Conservation (phyloP, 2,329 filamentous ascomycete species). For the Pseudogymnoascus sp. region DNA sequence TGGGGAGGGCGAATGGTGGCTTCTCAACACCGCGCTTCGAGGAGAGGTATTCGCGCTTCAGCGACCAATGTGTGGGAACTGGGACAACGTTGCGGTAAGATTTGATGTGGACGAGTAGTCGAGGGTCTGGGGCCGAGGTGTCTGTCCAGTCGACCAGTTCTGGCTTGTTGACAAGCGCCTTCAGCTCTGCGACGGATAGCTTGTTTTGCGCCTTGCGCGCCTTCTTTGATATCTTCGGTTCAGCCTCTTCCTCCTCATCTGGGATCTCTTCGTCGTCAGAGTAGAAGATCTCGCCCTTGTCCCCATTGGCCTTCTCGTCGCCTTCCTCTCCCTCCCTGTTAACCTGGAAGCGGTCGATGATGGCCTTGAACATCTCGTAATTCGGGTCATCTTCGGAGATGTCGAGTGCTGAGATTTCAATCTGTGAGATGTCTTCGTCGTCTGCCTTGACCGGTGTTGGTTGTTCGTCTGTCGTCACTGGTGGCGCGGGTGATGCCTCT, state of each 20-base stretch:
- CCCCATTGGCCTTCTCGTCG: slow-evolving; percentile 57
- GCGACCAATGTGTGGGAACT: slow-evolving; percentile 85
- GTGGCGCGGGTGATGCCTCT: slow-evolving; percentile 18
- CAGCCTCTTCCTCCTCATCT: slow-evolving; percentile 68
- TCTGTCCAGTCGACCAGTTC: slow-evolving; percentile 98
- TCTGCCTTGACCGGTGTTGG: slow-evolving; percentile 26
- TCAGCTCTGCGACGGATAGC: slow-evolving; percentile 88
- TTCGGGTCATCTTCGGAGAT: slow-evolving; percentile 63
- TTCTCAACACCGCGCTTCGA: slow-evolving; percentile 97
- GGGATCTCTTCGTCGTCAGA: slow-evolving; percentile 80
- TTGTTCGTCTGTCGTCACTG: slow-evolving; percentile 31
- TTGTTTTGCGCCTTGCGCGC: slow-evolving; percentile 87
- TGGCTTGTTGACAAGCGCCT: slow-evolving; percentile 80
- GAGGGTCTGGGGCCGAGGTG: slow-evolving; percentile 80
- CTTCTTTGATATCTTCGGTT: slow-evolving; percentile 81
- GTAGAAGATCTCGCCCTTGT: slow-evolving; percentile 79
- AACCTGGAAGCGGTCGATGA: slow-evolving; percentile 72
- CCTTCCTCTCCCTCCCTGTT: slow-evolving; percentile 50
- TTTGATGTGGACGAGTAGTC: slow-evolving; percentile 87
- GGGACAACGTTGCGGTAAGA: slow-evolving; percentile 91
- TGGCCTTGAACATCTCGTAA: slow-evolving; percentile 72
- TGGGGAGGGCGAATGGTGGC: slow-evolving; percentile 80
- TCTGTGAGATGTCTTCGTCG: slow-evolving; percentile 31
- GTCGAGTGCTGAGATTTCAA: slow-evolving; percentile 37
- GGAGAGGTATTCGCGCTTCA: slow-evolving; percentile 94